Base-by-base conservation (phyloP, 495 filamentous ascomycete genomes). In the Penicillium psychrofluorescens region DNA sequence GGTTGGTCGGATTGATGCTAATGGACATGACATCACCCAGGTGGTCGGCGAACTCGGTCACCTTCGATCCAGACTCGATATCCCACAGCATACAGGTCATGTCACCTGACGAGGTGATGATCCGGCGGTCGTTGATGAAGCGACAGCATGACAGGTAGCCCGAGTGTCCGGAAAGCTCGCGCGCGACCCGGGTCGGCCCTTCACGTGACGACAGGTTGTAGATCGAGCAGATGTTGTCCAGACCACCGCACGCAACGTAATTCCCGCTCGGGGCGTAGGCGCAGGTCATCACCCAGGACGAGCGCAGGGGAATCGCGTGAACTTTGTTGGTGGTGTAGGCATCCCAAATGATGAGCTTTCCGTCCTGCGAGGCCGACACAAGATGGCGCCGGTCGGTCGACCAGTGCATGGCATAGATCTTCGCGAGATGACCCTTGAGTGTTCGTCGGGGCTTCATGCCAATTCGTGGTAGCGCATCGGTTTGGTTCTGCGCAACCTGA, bases 31-130 rank as follows among this genome's bases (percentile, higher is more conserved):
- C 92, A 61, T 98, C 92, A 63, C 92, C 92, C 16, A 98, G 75
- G 61, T 98, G 92, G 73, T 98, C 92, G 57, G 92, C 94, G 50
- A 98, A 98, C 66, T 98, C 92, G 54, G 90, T 95, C 11, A 95
- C 86, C 75, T 97, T 97, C 37, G 87, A 84, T 16, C 94, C 94
- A 0, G 92, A 91, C 64, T 98, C 92, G 40, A 98, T 88, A 76
- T 98, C 92, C 92, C 92, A 98, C 55, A 97, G 84, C 86, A 97
- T 96, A 72, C 92, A 98, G 38, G 92, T 98, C 94, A 98, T 98
- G 59, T 98, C 92, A 40, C 92, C 92, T 11, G 92, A 98, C 11
- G 92, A 98, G 45, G 92, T 98, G 42, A 98, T 81, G 56, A 98
- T 97, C 53, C 87, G 86, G 54, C 91, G 85, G 74, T 98, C 92